phyloP scores from a whole-genome alignment of 2,329 filamentous ascomycete species.

The Fusarium drepaniforme region DNA sequence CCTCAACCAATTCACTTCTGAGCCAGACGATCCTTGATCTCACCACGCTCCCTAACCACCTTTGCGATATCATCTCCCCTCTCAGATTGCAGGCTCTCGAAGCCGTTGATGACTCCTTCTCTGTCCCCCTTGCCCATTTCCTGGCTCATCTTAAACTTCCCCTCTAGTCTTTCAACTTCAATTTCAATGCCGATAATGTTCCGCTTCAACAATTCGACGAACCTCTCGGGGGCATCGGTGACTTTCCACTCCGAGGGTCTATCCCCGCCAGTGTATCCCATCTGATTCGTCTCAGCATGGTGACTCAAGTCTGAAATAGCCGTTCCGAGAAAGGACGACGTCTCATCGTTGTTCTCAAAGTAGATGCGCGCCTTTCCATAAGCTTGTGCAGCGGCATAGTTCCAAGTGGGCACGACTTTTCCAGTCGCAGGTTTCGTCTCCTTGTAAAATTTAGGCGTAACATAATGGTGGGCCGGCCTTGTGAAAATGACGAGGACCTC shows the following conservation, averaged over 20 bases:
- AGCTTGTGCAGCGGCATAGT: conserved; percentile 74
- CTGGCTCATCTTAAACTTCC: conserved; percentile 77
- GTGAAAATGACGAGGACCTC: conserved; percentile 76
- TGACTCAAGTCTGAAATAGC: conserved; percentile 65
- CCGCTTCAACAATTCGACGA: conserved; percentile 68
- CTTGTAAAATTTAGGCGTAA: conserved; percentile 76
- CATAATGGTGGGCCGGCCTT: conserved; percentile 68
- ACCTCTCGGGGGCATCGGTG: conserved; percentile 65
- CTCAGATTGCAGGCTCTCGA: conserved; percentile 52
- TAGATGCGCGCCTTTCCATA: conserved; percentile 70
- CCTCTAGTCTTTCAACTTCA: conserved; percentile 63
- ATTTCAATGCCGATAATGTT: conserved; percentile 72
- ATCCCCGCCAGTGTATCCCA: conserved; percentile 62
- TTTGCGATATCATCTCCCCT: conserved; percentile 44
- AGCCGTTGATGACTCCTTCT: conserved; percentile 68
- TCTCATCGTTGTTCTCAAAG: conserved; percentile 60
- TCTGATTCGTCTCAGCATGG: conserved; percentile 64
- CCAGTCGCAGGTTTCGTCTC: conserved; percentile 73
- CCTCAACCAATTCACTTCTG: neutral
- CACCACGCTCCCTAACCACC: conserved; percentile 42
- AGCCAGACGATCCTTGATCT: conserved; percentile 10
- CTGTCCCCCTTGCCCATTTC: conserved; percentile 65
- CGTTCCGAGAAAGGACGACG: conserved; percentile 56
- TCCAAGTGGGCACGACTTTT: conserved; percentile 79
- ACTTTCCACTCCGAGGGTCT: conserved; percentile 63